These are phyloP conservation scores for Carex sylvatica DNA, from an alignment of 202 grass and related monocot species.

Conservation along the genomic window DNA sequence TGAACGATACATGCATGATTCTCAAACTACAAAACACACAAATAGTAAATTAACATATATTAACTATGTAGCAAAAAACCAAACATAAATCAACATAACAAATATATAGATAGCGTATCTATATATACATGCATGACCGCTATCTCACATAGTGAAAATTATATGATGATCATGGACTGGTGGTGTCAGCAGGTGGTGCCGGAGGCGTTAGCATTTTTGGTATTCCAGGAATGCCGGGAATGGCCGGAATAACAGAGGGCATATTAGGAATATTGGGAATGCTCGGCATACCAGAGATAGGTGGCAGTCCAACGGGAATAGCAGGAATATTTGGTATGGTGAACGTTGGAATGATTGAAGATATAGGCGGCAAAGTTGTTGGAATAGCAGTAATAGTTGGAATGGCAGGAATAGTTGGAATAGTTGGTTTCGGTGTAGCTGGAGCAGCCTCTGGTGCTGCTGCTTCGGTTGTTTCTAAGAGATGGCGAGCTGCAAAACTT, in stretches of 20 bases:
- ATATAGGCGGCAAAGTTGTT: constrained; percentile 19
- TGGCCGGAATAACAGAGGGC: constrained; percentile 27
- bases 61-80: background rate
- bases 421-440: constrained; percentile 24
- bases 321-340: too few species aligned
- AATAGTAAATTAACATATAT: background rate
- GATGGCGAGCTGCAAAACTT: constrained; percentile 46
- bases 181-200: constrained; percentile 38
- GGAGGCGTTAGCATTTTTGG: constrained; percentile 40
- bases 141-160: too few species aligned
- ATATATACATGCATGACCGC: too few species aligned
- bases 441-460: constrained; percentile 35
- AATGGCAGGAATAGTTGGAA: background rate
- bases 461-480: constrained; percentile 45
- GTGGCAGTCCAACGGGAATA: too few species aligned
- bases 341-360: too few species aligned
- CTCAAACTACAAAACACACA: background rate
- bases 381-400: constrained; percentile 8
- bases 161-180: constrained; percentile 43
- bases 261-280: background rate
- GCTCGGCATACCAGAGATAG: too few species aligned
- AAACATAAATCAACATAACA: too few species aligned
- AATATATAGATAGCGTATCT: too few species aligned
- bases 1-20: background rate
- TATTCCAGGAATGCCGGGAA: constrained; percentile 18